Evolutionary conservation across 2,329 filamentous ascomycete species (phyloP), one percentile per base, ranked within the genome.

Genomic region (Fusarium sublunatum): DNA sequence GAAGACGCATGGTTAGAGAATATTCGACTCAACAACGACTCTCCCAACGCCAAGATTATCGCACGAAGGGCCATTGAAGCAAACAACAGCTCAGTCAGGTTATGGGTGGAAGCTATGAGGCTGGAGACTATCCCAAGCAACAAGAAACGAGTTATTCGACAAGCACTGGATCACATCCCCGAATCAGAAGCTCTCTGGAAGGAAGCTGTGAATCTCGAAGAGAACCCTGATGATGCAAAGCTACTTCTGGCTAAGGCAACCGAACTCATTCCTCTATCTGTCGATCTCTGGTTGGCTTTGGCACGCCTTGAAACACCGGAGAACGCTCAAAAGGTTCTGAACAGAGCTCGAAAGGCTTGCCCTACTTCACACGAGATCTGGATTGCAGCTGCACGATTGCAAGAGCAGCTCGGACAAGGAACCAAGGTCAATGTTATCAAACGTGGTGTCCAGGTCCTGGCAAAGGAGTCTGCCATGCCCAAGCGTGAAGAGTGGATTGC

Each of bases 131-230:
- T 97, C 43, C 80, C 87, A 1, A 86, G 89, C 57, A 91, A 92
- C 10, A 96, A 96, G 78, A 98, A 98, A 79, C 89, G 93, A 72
- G 95, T 99, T 7, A 88, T 97, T 31, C 87, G 93, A 52, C 91
- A 96, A 73, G 96, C 95, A 0, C 83, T 99, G 40, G 92, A 98
- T 70, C 90, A 97, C 71, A 91, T 97, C 36, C 93, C 93, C 1
- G 92, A 97, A 72, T 98, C 94, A 0, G 95, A 98, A 43, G 90
- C 91, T 38, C 85, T 99, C n/a, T 99, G 95, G 95, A 99, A 98
- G 74, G 93, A 96, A 74, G 90, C 94, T 6, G 94, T 99, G 62
- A 98, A 98, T 69, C 80, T 98, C 52, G 95, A 98, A 73, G 94
- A 97, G 71, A 90, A 97, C 68, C 86, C 91, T 0, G 90, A 89